Percentiles rank a stretch among this genome's conserved stretches.
Evolutionary conservation across 345 rosid genomes (phyloP).

Genomic region (Pugionium cornutum): DNA sequence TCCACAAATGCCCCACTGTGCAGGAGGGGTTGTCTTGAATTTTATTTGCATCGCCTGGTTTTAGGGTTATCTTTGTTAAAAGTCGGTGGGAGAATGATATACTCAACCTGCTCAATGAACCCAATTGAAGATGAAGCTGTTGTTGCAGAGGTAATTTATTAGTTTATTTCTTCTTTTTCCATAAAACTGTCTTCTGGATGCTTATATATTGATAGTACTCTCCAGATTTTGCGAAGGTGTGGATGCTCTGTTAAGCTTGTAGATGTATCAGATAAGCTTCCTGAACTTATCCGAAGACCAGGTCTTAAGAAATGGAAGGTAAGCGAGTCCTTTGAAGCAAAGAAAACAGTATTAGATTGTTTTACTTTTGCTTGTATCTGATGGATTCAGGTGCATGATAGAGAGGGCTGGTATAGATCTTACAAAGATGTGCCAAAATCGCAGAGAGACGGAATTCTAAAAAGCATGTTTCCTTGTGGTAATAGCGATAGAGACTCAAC

Average conservation of each 20-base stretch:
- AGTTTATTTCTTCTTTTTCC: constrained; percentile 7
- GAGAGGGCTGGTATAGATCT: constrained; percentile 68
- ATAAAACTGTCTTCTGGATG: not conserved
- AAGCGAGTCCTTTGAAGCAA: constrained; percentile 7
- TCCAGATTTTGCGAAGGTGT: constrained; percentile 78
- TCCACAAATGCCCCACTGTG: not conserved
- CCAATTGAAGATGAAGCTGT: constrained; percentile 98
- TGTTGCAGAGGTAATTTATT: constrained; percentile 74
- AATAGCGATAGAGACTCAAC: constrained; percentile 35
- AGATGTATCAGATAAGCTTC: constrained; percentile 76
- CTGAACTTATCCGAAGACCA: constrained; percentile 80
- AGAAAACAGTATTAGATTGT: not conserved
- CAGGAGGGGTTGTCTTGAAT: not conserved
- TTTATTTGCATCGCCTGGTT: constrained; percentile 11
- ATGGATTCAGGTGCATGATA: constrained; percentile 67
- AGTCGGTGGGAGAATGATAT: constrained; percentile 97
- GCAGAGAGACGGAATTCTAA: constrained; percentile 53
- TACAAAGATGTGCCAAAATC: constrained; percentile 59
- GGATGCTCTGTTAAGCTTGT: constrained; percentile 80
- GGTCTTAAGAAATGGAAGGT: constrained; percentile 95
- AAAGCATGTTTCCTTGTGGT: constrained; percentile 91
- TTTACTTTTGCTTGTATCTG: constrained; percentile 6
- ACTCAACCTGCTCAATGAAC: constrained; percentile 98
- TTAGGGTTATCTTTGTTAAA: constrained; percentile 78
- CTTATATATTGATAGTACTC: constrained; percentile 22